A percentile compares a stretch with the other conserved stretches of the same genome.
phyloP scores from a whole-genome alignment of 768 basidiomycete species.

The Lactifluus volemus region DNA sequence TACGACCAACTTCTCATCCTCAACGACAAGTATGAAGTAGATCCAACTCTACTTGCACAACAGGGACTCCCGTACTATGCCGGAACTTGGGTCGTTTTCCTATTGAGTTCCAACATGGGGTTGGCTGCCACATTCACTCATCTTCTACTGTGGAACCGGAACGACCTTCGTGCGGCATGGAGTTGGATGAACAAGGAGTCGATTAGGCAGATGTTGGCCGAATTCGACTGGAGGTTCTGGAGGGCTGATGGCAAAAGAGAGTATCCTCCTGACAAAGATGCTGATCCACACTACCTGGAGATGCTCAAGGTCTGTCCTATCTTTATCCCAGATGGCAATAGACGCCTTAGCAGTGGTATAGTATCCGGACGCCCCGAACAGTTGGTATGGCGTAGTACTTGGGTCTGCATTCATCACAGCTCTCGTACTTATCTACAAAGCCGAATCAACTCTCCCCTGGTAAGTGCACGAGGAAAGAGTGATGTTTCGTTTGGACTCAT shows the following conservation, averaged over 20 bases:
- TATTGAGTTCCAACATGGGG: constrained; percentile 39
- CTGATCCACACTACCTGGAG: constrained; percentile 43
- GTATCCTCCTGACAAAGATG: constrained; percentile 24
- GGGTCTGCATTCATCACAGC: constrained; percentile 27
- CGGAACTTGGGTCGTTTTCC: constrained; percentile 38
- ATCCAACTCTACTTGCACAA: constrained; percentile 31
- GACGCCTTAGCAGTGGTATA: constrained; percentile 1
- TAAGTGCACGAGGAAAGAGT: constrained; percentile 3
- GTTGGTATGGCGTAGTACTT: constrained; percentile 28
- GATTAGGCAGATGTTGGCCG: constrained; percentile 28
- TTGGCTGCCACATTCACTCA: constrained; percentile 43
- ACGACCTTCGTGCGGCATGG: constrained; percentile 38
- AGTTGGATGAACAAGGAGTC: constrained; percentile 34
- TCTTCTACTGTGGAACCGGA: constrained; percentile 39
- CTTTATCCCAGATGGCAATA: not conserved
- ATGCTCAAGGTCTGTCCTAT: constrained; percentile 37
- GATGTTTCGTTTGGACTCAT: not conserved
- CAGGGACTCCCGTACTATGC: constrained; percentile 42
- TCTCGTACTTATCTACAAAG: constrained; percentile 38
- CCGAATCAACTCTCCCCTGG: constrained; percentile 42
- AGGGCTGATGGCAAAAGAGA: constrained; percentile 27
- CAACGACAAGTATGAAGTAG: constrained; percentile 36
- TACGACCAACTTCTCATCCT: constrained; percentile 25
- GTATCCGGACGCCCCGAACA: constrained; percentile 30
- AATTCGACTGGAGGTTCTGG: constrained; percentile 38